Conservation (phyloP, 768 basidiomycete species). For the Macrolepiota fuliginosa region DNA sequence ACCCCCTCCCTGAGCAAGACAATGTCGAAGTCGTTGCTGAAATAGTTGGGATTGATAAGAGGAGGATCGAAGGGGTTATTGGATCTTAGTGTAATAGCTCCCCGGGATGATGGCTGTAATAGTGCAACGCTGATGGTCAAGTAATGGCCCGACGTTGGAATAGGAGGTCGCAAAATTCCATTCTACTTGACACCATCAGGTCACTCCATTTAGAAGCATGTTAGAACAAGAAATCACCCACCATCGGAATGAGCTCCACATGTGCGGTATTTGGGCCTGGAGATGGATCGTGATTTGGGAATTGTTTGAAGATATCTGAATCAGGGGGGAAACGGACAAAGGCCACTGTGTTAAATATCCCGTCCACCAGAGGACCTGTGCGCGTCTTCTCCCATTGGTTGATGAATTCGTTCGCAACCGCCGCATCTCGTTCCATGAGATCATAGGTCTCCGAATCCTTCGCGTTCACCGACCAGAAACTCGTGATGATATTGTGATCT, state of each 20-base stretch:
- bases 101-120: slow-evolving; percentile 34
- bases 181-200: background rate
- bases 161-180: slow-evolving; percentile 14
- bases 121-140: slow-evolving; percentile 25
- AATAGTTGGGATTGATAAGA: slow-evolving; percentile 45
- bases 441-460: slow-evolving; percentile 26
- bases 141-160: slow-evolving; percentile 28
- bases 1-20: slow-evolving; percentile 22
- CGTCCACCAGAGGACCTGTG: slow-evolving; percentile 23
- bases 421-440: slow-evolving; percentile 21
- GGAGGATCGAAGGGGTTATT: slow-evolving; percentile 42
- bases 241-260: slow-evolving; percentile 30
- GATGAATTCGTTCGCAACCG: slow-evolving; percentile 20
- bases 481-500: slow-evolving; percentile 26
- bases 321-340: slow-evolving; percentile 27
- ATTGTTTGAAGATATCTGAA: slow-evolving; percentile 25
- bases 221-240: slow-evolving; percentile 15
- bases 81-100: slow-evolving; percentile 31
- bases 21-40: slow-evolving; percentile 27
- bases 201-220: background rate
- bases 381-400: slow-evolving; percentile 24
- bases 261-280: slow-evolving; percentile 34
- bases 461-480: slow-evolving; percentile 17
- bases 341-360: slow-evolving; percentile 21
- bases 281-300: slow-evolving; percentile 28